phyloP scores from a whole-genome alignment of 2,329 filamentous ascomycete species.

The Fonsecaea pugnacius region DNA sequence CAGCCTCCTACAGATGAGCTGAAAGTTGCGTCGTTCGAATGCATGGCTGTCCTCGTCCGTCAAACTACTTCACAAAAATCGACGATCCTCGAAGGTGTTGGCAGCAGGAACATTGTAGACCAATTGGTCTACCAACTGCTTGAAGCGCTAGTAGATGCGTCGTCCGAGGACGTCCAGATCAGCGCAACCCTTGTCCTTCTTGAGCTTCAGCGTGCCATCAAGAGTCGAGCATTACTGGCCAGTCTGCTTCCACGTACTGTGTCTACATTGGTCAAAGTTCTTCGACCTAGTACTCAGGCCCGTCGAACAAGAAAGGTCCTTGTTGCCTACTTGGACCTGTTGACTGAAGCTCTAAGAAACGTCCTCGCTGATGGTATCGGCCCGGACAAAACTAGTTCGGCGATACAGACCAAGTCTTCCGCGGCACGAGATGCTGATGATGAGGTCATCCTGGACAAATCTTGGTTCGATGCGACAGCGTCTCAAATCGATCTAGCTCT shows the following conservation, averaged over 20 bases:
- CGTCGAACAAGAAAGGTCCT: conserved; percentile 68
- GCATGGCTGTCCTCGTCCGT: conserved; percentile 65
- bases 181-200: conserved; percentile 70
- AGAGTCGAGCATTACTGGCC: conserved; percentile 74
- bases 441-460: conserved; percentile 50
- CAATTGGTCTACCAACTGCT: conserved; percentile 81
- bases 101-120: conserved; percentile 76
- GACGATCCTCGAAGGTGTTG: conserved; percentile 53
- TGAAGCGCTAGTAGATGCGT: conserved; percentile 69
- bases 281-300: conserved; percentile 70
- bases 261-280: conserved; percentile 75
- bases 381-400: conserved; percentile 11
- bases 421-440: conserved; percentile 38
- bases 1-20: conserved; percentile 69
- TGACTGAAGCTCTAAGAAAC: conserved; percentile 54
- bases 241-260: conserved; percentile 87
- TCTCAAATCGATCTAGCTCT: conserved; percentile 83
- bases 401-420: not conserved
- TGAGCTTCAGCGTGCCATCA: conserved; percentile 66
- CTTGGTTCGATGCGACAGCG: conserved; percentile 80
- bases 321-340: conserved; percentile 61
- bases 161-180: conserved; percentile 70
- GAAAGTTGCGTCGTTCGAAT: conserved; percentile 69
- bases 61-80: conserved; percentile 55
- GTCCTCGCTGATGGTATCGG: conserved; percentile 54